phyloP scores from a whole-genome alignment of 78 protist species.

The Dictyostelium firmibasis region DNA sequence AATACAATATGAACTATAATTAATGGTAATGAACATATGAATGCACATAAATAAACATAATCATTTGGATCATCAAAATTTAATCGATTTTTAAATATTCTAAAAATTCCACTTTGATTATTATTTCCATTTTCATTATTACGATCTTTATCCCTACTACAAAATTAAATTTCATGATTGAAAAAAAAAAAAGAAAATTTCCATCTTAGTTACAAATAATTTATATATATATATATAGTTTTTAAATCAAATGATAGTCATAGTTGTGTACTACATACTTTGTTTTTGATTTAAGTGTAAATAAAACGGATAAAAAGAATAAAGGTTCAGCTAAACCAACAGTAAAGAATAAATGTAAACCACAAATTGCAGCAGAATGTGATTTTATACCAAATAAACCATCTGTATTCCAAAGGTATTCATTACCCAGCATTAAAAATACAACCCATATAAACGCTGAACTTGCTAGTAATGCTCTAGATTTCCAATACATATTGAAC shows the following conservation, averaged over 20 bases:
- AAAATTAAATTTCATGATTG: neutral
- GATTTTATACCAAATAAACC: conserved; percentile 30
- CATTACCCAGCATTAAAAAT: conserved; percentile 61
- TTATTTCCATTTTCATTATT: neutral
- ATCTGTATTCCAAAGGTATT: conserved; percentile 52
- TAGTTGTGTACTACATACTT: too few species aligned
- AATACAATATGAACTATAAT: conserved; percentile 26
- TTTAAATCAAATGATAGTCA: too few species aligned
- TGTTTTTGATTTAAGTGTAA: conserved; percentile 64
- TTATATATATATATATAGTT: neutral
- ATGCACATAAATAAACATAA: conserved; percentile 39
- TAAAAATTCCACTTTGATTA: neutral
- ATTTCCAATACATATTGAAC: conserved; percentile 49
- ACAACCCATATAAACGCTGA: conserved; percentile 63
- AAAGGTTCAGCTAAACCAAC: conserved; percentile 62
- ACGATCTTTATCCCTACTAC: neutral
- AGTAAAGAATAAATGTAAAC: conserved; percentile 65
- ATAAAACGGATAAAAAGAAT: conserved; percentile 52
- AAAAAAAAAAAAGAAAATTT: too few species aligned
- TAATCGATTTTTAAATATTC: conserved; percentile 24
- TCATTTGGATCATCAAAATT: conserved; percentile 35
- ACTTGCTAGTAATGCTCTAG: conserved; percentile 15
- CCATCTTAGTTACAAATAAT: neutral
- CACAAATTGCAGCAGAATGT: conserved; percentile 42
- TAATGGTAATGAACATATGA: conserved; percentile 30